Evolutionary conservation across 345 rosid species (phyloP).

Genomic region (Gossypium arboreum): DNA sequence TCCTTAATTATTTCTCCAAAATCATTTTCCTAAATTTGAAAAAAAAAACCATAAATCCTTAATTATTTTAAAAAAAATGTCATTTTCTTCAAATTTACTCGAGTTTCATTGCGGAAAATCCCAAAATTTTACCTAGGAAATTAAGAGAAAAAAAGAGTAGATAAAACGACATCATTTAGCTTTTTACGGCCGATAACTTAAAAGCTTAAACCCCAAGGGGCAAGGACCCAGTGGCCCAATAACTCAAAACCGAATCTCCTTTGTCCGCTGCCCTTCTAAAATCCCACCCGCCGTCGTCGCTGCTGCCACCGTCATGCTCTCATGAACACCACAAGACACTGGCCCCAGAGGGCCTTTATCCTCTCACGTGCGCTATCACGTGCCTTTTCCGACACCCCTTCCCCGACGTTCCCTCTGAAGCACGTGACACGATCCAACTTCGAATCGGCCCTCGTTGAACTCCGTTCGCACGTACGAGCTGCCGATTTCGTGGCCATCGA

Average conservation of each 20-base stretch:
- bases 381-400: slow-evolving; percentile 24
- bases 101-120: not conserved
- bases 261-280: slow-evolving; percentile 5
- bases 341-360: slow-evolving; percentile 27
- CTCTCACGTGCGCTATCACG: slow-evolving; percentile 37
- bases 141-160: not conserved
- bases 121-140: not conserved
- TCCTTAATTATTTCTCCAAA: too few relatives aligned
- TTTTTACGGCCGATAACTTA: not conserved
- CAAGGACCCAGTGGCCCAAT: not conserved
- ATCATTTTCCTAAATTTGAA: too few relatives aligned
- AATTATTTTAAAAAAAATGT: too few relatives aligned
- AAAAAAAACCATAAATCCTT: too few relatives aligned
- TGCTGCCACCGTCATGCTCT: not conserved
- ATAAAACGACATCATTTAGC: not conserved
- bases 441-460: slow-evolving; percentile 52
- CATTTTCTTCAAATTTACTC: too few relatives aligned
- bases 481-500: slow-evolving; percentile 94
- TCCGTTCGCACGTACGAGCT: slow-evolving; percentile 51
- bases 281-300: not conserved
- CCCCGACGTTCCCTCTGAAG: slow-evolving; percentile 60
- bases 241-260: not conserved
- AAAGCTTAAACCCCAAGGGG: not conserved
- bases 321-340: slow-evolving; percentile 32
- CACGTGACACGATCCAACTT: slow-evolving; percentile 76